Conservation (phyloP, 116 monocot species). For the Dioscorea cayenensis region DNA sequence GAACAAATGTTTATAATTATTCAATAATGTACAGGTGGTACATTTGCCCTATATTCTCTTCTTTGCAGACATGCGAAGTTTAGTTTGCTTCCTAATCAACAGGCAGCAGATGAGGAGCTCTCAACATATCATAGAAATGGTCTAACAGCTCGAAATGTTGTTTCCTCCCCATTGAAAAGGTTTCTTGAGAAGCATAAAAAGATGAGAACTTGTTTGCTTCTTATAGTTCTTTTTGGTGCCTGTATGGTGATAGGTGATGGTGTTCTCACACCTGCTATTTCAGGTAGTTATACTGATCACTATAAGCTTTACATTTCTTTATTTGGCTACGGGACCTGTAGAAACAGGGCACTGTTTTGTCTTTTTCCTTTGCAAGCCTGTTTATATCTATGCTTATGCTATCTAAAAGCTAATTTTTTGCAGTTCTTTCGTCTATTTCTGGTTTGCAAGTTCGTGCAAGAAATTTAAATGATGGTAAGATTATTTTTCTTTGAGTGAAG, state of each 20-base stretch:
- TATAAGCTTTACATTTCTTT: not conserved
- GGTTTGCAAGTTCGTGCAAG: slow-evolving; percentile 33
- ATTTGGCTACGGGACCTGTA: not conserved
- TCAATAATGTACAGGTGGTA: slow-evolving; percentile 15
- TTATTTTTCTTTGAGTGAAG: not conserved
- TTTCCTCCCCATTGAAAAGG: slow-evolving; percentile 15
- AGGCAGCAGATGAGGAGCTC: slow-evolving; percentile 33
- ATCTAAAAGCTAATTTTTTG: slow-evolving; percentile 4
- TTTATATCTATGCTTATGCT: not conserved
- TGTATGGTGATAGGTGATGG: slow-evolving; percentile 45
- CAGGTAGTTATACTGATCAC: slow-evolving; percentile 14
- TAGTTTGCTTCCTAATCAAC: slow-evolving; percentile 29
- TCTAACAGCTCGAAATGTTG: slow-evolving; percentile 1
- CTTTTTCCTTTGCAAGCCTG: not conserved
- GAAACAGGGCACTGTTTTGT: not conserved
- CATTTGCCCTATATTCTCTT: slow-evolving; percentile 36
- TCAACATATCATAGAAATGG: slow-evolving; percentile 32
- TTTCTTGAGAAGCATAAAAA: slow-evolving; percentile 39
- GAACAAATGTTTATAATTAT: not conserved
- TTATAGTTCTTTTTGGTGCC: slow-evolving; percentile 30
- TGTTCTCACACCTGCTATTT: slow-evolving; percentile 37
- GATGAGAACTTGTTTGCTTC: slow-evolving; percentile 20
- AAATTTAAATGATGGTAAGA: slow-evolving; percentile 22
- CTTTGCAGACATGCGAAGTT: slow-evolving; percentile 45
- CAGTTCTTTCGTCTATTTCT: slow-evolving; percentile 46